These are phyloP conservation scores for Penicillium flavigenum DNA, from an alignment of 495 filamentous ascomycete species.

Conservation along the genomic window DNA sequence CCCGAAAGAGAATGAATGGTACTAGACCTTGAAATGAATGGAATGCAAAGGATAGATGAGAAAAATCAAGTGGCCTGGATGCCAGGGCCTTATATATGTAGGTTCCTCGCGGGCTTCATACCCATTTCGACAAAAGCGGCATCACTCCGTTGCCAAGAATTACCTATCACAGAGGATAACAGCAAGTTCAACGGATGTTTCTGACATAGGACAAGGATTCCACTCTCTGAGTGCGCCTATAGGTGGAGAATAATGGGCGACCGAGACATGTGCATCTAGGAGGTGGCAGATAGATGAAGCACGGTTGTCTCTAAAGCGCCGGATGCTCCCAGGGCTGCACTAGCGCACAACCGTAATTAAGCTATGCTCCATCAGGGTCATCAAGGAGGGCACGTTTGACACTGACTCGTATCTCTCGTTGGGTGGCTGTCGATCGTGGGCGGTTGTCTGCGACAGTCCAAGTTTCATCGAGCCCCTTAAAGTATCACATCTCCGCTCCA, in stretches of 20 bases:
- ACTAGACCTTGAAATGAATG: conserved; percentile 37
- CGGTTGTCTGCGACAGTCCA: conserved; percentile 35
- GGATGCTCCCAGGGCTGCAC: conserved; percentile 11
- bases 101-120: conserved; percentile 13
- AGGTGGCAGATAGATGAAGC: conserved; percentile 43
- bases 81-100: conserved; percentile 28
- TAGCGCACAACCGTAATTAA: conserved; percentile 22
- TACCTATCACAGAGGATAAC: conserved; percentile 19
- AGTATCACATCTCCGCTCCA: conserved; percentile 14
- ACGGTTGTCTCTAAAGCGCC: conserved; percentile 19
- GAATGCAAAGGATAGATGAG: conserved; percentile 32
- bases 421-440: conserved; percentile 27
- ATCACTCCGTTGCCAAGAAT: conserved; percentile 21
- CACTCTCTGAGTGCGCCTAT: conserved; percentile 20
- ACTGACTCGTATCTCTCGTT: conserved; percentile 15
- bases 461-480: conserved; percentile 33
- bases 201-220: conserved; percentile 16
- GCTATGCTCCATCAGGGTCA: conserved; percentile 11
- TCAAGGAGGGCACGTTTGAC: conserved; percentile 10
- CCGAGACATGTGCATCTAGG: conserved; percentile 22
- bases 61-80: conserved; percentile 12
- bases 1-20: conserved; percentile 42
- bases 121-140: conserved; percentile 10
- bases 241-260: conserved; percentile 30
- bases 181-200: conserved; percentile 26